Conservation (phyloP, 2,329 filamentous ascomycete genomes). For the Aspergillus viridinutans region DNA sequence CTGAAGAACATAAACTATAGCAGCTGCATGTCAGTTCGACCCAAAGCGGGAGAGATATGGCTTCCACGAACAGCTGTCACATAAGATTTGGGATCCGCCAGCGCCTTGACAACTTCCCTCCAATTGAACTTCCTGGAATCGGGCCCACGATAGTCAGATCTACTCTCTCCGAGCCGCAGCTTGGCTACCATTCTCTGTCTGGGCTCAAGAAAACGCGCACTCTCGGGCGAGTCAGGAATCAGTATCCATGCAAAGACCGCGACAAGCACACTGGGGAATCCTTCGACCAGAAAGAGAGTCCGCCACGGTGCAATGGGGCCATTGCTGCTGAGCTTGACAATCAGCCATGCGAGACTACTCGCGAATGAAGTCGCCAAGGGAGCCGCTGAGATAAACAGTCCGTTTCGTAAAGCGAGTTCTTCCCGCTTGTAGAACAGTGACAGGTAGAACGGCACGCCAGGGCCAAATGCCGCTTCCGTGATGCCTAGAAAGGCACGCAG, state of each 20-base stretch:
- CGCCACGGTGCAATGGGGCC: conserved; percentile 77
- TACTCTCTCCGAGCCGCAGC: conserved; percentile 59
- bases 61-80: conserved; percentile 56
- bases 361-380: conserved; percentile 64
- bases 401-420: conserved; percentile 80
- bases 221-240: conserved; percentile 71
- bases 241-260: conserved; percentile 69
- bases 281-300: conserved; percentile 78
- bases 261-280: conserved; percentile 74
- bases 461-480: conserved; percentile 59
- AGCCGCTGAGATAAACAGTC: conserved; percentile 76
- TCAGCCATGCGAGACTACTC: conserved; percentile 70
- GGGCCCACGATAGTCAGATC: conserved; percentile 31
- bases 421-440: conserved; percentile 60
- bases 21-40: neutral
- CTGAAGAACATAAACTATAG: conserved; percentile 71
- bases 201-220: conserved; percentile 58
- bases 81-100: conserved; percentile 66
- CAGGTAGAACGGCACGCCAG: conserved; percentile 61
- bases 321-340: conserved; percentile 62
- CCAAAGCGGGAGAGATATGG: too few relatives aligned
- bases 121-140: conserved; percentile 44
- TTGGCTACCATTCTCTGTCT: conserved; percentile 67
- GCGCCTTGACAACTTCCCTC: conserved; percentile 55
- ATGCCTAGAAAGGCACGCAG: conserved; percentile 48